phyloP scores from a whole-genome alignment of 768 basidiomycete genomes.

The Cubamyces lactineus region DNA sequence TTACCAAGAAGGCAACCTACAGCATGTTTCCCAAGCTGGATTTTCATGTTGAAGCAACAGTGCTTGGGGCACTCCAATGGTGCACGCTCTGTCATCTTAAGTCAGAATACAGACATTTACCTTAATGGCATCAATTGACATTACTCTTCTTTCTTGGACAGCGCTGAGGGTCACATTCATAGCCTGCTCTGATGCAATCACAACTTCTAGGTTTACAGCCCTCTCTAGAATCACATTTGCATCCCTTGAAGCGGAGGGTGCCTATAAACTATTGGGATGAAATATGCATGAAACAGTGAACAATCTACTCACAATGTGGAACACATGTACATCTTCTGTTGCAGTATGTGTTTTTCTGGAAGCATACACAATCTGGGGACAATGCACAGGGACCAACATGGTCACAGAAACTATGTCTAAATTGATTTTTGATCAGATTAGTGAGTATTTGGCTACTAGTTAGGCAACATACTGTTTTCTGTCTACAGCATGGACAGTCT shows the following conservation, averaged over 20 bases:
- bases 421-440: no score
- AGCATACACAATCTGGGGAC: background rate
- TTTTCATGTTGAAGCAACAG: constrained; percentile 2
- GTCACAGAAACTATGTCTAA: background rate
- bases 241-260: background rate
- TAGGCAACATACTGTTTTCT: background rate
- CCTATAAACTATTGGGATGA: no score
- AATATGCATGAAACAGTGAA: background rate
- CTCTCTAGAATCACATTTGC: background rate
- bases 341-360: background rate
- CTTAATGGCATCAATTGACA: background rate
- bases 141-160: background rate
- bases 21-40: background rate
- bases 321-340: constrained; percentile 4
- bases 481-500: background rate
- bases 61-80: background rate
- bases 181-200: background rate
- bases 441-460: background rate
- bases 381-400: constrained; percentile 1
- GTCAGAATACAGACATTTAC: background rate
- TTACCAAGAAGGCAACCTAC: background rate
- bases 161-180: constrained; percentile 10
- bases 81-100: background rate
- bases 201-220: background rate
- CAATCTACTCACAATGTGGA: background rate